Conservation (phyloP, 1,284 basidiomycete genomes). For the Ustilago vetiveriae region DNA sequence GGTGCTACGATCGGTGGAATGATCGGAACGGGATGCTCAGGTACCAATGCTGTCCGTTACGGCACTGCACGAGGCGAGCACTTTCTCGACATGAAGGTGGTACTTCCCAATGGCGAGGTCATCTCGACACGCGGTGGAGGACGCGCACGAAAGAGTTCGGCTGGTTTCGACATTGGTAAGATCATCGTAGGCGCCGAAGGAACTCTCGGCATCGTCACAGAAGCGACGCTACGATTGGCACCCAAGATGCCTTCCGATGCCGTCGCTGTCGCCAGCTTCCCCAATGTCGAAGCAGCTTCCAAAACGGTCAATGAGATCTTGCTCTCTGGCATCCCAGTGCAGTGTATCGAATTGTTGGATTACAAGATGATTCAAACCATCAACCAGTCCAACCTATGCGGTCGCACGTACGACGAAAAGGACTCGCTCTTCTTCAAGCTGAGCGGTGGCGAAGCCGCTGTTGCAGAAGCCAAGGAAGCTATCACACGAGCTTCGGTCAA, state of each 20-base stretch:
- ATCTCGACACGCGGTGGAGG: constrained; percentile 82
- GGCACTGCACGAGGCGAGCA: constrained; percentile 78
- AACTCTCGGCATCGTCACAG: constrained; percentile 89
- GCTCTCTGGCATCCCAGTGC: constrained; percentile 71
- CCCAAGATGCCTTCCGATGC: constrained; percentile 78
- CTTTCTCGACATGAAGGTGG: constrained; percentile 67
- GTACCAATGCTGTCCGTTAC: constrained; percentile 87
- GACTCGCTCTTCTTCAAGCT: constrained; percentile 57
- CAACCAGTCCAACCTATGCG: constrained; percentile 67
- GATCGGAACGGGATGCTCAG: constrained; percentile 73
- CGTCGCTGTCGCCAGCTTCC: constrained; percentile 70
- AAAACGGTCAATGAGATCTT: constrained; percentile 78
- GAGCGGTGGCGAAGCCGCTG: constrained; percentile 33
- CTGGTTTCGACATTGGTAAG: constrained; percentile 89
- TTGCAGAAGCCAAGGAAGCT: constrained; percentile 63
- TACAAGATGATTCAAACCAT: constrained; percentile 61
- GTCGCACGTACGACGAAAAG: constrained; percentile 41
- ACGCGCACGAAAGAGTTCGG: constrained; percentile 81
- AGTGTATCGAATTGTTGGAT: constrained; percentile 68
- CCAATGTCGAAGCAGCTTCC: constrained; percentile 72
- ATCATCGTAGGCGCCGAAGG: constrained; percentile 95
- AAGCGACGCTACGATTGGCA: constrained; percentile 83
- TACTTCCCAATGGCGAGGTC: constrained; percentile 87
- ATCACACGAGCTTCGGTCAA: constrained; percentile 34
- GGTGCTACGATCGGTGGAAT: constrained; percentile 89